Base-by-base conservation (phyloP, 1,284 basidiomycete genomes). In the Boletus nobilissimus region DNA sequence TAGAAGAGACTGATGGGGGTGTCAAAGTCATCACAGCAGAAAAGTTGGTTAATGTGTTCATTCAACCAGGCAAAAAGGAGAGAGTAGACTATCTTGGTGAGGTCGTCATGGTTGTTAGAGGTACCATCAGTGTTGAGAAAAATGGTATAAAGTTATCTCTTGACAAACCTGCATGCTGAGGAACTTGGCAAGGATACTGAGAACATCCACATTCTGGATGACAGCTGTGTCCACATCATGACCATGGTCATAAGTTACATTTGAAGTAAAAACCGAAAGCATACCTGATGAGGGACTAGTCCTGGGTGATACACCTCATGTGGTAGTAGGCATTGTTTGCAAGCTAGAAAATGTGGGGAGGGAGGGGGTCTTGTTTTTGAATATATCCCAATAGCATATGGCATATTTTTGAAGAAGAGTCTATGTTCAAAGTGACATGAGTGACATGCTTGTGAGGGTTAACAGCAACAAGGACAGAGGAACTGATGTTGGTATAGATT, bases 41-140 rank as follows among this genome's bases (percentile, higher is more conserved):
- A 92, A 73, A 95, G 95, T 82, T 98, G 94, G 86, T 99, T 99
- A 88, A 99, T 94, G 84, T 97, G 92, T 86, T 99, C 98, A 84
- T 97, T 98, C 81, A 99, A 88, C 98, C 97, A 99, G 3, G 96
- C 94, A 84, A 99, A 99, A 29, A 99, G 91, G 5, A 99, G 92
- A 19, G 96, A 97, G 85, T 99, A 99, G 1, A 99, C 91, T 0
- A 95, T 95, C 84, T 97, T 95, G 29, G 97, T 96, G 57, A 99
- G 93, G 84, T 98, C 96, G 84, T 99, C 98, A 74, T 97, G 91
- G 83, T 99, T 98, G 82, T 95, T 93, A 0, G 96, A 94, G 4
- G 98, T 97, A 70, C 95, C 96, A 83, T 99, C 97, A 0, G 96
- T 93, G 84, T 99, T 97, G 71, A 99, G 92, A 87, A 99, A 98